Percentiles rank a stretch among this genome's conserved stretches.
Evolutionary conservation across 768 basidiomycete genomes (phyloP).

Genomic region (Mycena amicta): DNA sequence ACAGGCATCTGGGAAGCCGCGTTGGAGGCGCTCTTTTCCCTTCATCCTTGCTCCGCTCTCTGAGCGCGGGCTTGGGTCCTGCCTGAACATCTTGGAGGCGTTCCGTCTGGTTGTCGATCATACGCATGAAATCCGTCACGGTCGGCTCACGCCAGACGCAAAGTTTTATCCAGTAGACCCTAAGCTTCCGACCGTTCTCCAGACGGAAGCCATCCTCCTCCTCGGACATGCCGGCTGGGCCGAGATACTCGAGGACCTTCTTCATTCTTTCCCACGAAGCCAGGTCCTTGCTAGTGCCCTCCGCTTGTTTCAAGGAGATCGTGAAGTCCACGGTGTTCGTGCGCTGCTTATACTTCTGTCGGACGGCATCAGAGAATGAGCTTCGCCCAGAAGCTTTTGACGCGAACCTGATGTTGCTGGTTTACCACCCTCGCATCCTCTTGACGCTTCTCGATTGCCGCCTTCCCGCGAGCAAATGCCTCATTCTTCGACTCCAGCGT

Average conservation of each 20-base stretch:
- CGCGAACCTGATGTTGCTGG: background rate
- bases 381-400: background rate
- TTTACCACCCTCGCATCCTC: background rate
- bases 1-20: slow-evolving; percentile 5
- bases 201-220: slow-evolving; percentile 6
- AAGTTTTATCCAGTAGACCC: slow-evolving; percentile 4
- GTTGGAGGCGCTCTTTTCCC: background rate
- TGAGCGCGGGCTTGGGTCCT: background rate
- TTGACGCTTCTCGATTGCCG: background rate
- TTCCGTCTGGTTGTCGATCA: slow-evolving; percentile 7
- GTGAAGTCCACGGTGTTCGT: slow-evolving; percentile 4
- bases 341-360: background rate
- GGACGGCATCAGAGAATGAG: background rate
- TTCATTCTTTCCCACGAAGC: slow-evolving; percentile 12
- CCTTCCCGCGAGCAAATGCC: background rate
- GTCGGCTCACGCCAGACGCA: slow-evolving; percentile 12
- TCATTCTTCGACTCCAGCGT: background rate
- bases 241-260: background rate
- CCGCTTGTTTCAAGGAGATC: slow-evolving; percentile 8
- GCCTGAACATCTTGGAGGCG: background rate
- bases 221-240: slow-evolving; percentile 15
- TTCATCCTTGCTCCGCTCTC: background rate
- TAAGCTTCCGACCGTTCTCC: background rate
- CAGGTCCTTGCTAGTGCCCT: slow-evolving; percentile 3
- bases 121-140: slow-evolving; percentile 5